Conservation (phyloP, 768 basidiomycete genomes). For the Lentinula sp. region DNA sequence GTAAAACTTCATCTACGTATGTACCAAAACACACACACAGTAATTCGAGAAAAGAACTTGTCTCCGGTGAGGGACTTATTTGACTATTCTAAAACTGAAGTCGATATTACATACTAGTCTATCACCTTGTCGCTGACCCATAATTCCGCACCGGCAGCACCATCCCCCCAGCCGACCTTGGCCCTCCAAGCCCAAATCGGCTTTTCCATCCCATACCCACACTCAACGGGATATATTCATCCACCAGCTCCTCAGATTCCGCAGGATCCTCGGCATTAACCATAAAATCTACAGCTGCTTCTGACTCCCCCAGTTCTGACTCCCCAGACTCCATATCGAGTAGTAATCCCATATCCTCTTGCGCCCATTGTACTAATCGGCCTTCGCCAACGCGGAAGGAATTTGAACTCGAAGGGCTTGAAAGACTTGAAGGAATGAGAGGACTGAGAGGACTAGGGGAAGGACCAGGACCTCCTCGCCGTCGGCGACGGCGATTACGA, state of each 20-base stretch:
- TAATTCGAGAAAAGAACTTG: no score
- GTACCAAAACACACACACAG: no score
- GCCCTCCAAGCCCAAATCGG: background rate
- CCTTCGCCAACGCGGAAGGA: conserved; percentile 32
- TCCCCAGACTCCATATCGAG: conserved; percentile 28
- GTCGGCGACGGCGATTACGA: no score
- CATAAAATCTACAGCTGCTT: conserved; percentile 30
- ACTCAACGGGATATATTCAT: conserved; percentile 43
- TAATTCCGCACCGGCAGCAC: background rate
- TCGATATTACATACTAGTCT: background rate
- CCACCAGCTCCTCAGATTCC: conserved; percentile 22
- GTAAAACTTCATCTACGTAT: no score
- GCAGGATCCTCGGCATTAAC: conserved; percentile 32
- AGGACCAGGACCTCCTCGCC: no score
- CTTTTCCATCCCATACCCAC: conserved; percentile 18
- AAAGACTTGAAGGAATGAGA: no score
- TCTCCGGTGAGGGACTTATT: no score
- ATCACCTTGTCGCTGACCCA: background rate
- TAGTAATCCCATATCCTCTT: conserved; percentile 27
- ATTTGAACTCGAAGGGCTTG: background rate
- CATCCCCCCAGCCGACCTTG: background rate
- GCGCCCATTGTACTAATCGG: conserved; percentile 39
- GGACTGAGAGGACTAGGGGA: no score
- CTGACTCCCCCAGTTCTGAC: no score
- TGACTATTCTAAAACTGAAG: background rate